Percentiles rank a stretch among this genome's conserved stretches.
Evolutionary conservation across 352 stramenopile genomes (phyloP).

Genomic region (Phytophthora cactorum): DNA sequence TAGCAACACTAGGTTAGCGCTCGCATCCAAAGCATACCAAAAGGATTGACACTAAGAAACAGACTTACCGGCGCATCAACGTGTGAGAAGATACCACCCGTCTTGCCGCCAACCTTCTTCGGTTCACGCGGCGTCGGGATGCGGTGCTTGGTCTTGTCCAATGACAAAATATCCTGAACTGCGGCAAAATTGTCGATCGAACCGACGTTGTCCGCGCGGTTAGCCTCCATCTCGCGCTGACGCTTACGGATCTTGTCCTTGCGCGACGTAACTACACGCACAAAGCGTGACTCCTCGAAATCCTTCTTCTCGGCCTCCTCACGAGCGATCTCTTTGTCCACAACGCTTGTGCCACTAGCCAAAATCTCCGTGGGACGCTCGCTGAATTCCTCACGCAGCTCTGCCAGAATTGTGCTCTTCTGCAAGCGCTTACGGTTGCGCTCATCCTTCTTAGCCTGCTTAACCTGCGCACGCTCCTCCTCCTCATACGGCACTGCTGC

Average conservation of each 20-base stretch:
- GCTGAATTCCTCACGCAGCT: constrained; percentile 88
- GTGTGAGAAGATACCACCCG: constrained; percentile 85
- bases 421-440: constrained; percentile 82
- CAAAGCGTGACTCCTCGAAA: constrained; percentile 87
- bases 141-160: constrained; percentile 78
- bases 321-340: constrained; percentile 85
- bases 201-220: constrained; percentile 70
- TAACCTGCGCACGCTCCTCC: constrained; percentile 78
- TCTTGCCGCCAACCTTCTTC: constrained; percentile 76
- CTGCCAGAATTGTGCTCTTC: constrained; percentile 85
- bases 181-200: constrained; percentile 90
- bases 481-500: constrained; percentile 87
- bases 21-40: not conserved
- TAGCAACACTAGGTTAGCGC: constrained; percentile 7
- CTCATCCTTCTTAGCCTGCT: constrained; percentile 84
- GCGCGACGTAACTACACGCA: constrained; percentile 84
- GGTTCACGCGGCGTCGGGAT: constrained; percentile 52
- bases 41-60: not conserved
- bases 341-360: constrained; percentile 58
- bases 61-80: constrained; percentile 64
- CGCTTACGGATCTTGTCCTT: constrained; percentile 91
- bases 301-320: constrained; percentile 87
- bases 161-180: constrained; percentile 77
- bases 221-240: constrained; percentile 82
- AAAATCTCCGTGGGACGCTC: constrained; percentile 78